Base-by-base conservation (phyloP, 2,329 filamentous ascomycete genomes). In the Didymella sp. region DNA sequence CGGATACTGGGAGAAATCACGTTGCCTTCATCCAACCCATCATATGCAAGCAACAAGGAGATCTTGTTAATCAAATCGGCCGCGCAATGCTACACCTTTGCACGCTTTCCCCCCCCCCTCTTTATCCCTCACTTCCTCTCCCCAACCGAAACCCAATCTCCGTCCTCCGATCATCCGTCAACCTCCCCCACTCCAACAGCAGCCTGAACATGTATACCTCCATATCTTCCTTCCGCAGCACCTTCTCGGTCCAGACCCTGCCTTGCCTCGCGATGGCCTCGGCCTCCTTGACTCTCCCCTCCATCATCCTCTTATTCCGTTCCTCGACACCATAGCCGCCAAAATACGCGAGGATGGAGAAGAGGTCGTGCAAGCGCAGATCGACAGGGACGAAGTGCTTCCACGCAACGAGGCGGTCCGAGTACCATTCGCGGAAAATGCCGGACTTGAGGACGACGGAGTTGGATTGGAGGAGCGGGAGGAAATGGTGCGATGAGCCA, bases 311-410 rank as follows among this genome's bases (percentile, higher is more conserved):
- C 49, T 68, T 68, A 7, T 64, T 68, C 2, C 64, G 44, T 4
- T 62, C 67, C 12, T 67, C 60, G 7, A 68, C 53, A 4, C 67
- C 69, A 17, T 71, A 71, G 3, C 73, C 73, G 7, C 68, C 71
- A 40, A 95, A 94, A 75, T 92, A 95, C 0, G 88, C 84, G 51
- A 93, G 75, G 0, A 88, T 91, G 60, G 85, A 87, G 79, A 90
- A 91, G 37, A 95, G 77, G 1, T 85, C 89, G 58, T 92, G 89
- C 19, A 90, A 85, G 3, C 91, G 83, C 1, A 89, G 64, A 70
- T 95, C 91, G 15, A 93, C 77, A 8, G 91, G 91, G 1, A 94
- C 87, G 66, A 92, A 95, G 72, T 96, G 91, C 41, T 88, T 78
- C 91, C 91, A 96, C 0, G 91, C 85, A 56, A 82, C 84, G 15